Evolutionary conservation across 495 filamentous ascomycete species (phyloP), one percentile per base, ranked within the genome.

Genomic region (Penicillium macrosclerotiorum): DNA sequence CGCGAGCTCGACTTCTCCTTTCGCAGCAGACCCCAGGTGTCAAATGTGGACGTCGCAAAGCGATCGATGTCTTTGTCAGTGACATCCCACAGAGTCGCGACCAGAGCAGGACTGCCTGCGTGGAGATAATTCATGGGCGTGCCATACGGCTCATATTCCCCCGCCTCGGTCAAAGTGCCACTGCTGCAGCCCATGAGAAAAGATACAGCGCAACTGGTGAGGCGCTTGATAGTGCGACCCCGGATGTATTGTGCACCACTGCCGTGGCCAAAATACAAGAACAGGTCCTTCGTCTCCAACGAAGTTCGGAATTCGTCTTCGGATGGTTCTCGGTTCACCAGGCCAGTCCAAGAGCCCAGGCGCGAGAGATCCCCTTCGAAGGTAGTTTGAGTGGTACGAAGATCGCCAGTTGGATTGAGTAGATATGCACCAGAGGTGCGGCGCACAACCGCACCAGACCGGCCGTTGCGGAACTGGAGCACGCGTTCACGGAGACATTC

Each of bases 1-100:
- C 37, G 30, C 4, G 43, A 24, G 39, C 60, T 65, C 2, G 47
- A 43, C 33, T 55, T 56, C 32, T 40, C 59, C 38, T 42, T 53
- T n/a, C n/a, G n/a, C 20, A 89, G 68, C 2, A 98, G 60, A 11
- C 93, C 93, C 93, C 93, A 98, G 42, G 82, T 77, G 60, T 91
- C 84, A 37, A 95, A 83, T 3, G 85, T 70, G 12, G 77, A 70
- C 17, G 80, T 80, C 0, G 89, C 83, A 60, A 96, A 95, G 26
- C 90, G 84, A 71, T 98, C 93, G 55, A 95, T 93, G 61, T 98
- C 93, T 52, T 86, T 85, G 55, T 98, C 93, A 9, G 94, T 98
- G 16, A 98, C 93, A 65, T 98, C 93, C 93, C 93, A 98, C 26
- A 98, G 73, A 4, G 88, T 95, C 16, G 87, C 92, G 0, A 96